These are phyloP conservation scores for Citeromyces hawaiiensis DNA, from an alignment of 1,139 yeast species.

Conservation along the genomic window DNA sequence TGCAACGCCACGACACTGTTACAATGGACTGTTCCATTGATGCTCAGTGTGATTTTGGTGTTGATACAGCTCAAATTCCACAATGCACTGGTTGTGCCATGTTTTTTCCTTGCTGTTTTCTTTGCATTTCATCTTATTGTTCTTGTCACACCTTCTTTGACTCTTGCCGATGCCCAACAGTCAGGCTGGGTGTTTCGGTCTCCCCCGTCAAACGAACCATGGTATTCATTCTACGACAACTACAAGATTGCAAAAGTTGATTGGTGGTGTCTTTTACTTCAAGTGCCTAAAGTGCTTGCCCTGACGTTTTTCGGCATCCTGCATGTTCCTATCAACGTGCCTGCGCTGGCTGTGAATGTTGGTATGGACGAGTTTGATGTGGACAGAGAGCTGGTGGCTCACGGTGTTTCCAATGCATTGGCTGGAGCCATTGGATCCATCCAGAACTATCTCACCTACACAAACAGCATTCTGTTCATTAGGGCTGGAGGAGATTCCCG, in stretches of 20 bases:
- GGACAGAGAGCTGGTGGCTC: constrained; percentile 87
- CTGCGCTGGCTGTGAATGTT: constrained; percentile 86
- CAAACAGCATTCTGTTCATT: constrained; percentile 83
- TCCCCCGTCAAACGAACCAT: constrained; percentile 58
- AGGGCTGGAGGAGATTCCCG: constrained; percentile 91
- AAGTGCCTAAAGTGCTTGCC: constrained; percentile 90
- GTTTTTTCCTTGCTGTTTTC: constrained; percentile 65
- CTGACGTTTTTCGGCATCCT: constrained; percentile 88
- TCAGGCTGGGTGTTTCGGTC: constrained; percentile 75
- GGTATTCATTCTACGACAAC: constrained; percentile 75
- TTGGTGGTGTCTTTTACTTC: constrained; percentile 55
- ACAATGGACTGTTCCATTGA: constrained; percentile 66
- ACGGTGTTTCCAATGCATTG: constrained; percentile 81
- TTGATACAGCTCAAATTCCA: constrained; percentile 51
- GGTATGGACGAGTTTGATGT: constrained; percentile 83
- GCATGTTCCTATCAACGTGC: constrained; percentile 95
- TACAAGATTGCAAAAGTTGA: constrained; percentile 62
- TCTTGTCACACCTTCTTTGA: constrained; percentile 50
- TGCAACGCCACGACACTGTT: constrained; percentile 17
- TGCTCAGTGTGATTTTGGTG: constrained; percentile 45
- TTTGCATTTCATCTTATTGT: constrained; percentile 56
- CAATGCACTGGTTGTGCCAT: constrained; percentile 71
- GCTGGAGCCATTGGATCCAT: constrained; percentile 82
- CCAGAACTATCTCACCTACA: constrained; percentile 88
- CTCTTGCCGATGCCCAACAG: constrained; percentile 45